phyloP scores from a whole-genome alignment of 768 basidiomycete species.

The Gyrodon lividus region DNA sequence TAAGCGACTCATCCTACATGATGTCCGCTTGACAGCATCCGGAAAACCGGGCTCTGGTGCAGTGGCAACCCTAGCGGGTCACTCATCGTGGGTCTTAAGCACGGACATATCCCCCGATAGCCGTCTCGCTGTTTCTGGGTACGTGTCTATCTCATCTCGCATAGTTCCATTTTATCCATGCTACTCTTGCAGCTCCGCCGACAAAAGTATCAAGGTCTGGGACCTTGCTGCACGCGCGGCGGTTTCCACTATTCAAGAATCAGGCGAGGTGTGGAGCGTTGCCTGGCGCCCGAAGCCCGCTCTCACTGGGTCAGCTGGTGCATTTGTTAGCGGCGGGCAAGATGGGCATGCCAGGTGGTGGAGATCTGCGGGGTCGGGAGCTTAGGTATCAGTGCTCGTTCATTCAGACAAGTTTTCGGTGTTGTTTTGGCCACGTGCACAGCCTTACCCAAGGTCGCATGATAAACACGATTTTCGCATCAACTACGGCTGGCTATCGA shows the following conservation, averaged over 20 bases:
- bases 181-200: constrained; percentile 59
- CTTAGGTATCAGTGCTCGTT: constrained; percentile 6
- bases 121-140: constrained; percentile 80
- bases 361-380: constrained; percentile 61
- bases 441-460: too few species aligned
- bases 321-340: constrained; percentile 71
- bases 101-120: constrained; percentile 81
- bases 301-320: constrained; percentile 52
- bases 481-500: background rate
- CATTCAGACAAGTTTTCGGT: background rate
- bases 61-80: constrained; percentile 83
- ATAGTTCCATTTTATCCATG: background rate
- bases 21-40: constrained; percentile 70
- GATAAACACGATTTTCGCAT: too few species aligned
- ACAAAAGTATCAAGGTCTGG: constrained; percentile 87
- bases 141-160: constrained; percentile 22
- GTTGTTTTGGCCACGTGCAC: background rate
- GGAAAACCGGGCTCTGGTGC: constrained; percentile 66
- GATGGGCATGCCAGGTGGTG: constrained; percentile 77
- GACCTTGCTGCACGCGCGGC: constrained; percentile 72
- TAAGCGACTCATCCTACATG: constrained; percentile 86
- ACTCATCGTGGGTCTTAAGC: constrained; percentile 89
- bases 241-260: constrained; percentile 76
- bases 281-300: constrained; percentile 73
- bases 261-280: constrained; percentile 81